A percentile compares a stretch with the other conserved stretches of the same genome.
Evolutionary conservation across 2,329 filamentous ascomycete species (phyloP).

Genomic region (Didymella pinodella): DNA sequence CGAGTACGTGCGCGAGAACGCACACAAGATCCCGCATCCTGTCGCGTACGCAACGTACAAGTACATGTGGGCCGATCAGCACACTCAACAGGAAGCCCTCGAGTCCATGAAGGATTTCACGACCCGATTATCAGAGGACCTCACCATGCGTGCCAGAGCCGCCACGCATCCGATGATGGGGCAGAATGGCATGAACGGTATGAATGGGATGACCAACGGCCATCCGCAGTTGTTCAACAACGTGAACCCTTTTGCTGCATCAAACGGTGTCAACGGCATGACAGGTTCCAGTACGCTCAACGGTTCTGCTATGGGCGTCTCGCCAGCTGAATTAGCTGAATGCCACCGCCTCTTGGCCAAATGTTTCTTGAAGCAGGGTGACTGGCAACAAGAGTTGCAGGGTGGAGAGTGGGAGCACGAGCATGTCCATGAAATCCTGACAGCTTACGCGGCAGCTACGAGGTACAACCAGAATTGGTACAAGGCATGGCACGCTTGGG

Average conservation of each 20-base stretch:
- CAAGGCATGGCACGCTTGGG: conserved; percentile 99
- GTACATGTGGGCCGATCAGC: conserved; percentile 85
- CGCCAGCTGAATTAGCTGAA: conserved; percentile 57
- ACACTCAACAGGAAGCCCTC: conserved; percentile 54
- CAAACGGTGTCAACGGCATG: conserved; percentile 62
- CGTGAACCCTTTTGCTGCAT: conserved; percentile 50
- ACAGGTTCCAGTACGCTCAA: conserved; percentile 44
- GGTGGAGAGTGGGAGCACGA: conserved; percentile 89
- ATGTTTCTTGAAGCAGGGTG: conserved; percentile 93
- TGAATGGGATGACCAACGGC: conserved; percentile 56
- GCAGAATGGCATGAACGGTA: conserved; percentile 48
- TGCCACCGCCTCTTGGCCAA: conserved; percentile 81
- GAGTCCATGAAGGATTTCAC: conserved; percentile 70
- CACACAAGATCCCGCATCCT: conserved; percentile 69
- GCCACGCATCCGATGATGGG: conserved; percentile 48
- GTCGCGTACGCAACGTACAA: conserved; percentile 98
- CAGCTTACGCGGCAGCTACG: conserved; percentile 91
- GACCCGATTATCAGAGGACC: conserved; percentile 65
- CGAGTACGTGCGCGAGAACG: conserved; percentile 45
- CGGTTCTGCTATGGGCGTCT: conserved; percentile 35
- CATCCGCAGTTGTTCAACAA: conserved; percentile 44
- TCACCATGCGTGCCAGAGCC: conserved; percentile 52
- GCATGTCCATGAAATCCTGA: conserved; percentile 84
- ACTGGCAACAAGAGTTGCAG: conserved; percentile 90
- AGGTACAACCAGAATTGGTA: conserved; percentile 96